These are phyloP conservation scores for Alloteropsis semialata DNA, from an alignment of 176 grass and related monocot genomes.

Conservation along the genomic window DNA sequence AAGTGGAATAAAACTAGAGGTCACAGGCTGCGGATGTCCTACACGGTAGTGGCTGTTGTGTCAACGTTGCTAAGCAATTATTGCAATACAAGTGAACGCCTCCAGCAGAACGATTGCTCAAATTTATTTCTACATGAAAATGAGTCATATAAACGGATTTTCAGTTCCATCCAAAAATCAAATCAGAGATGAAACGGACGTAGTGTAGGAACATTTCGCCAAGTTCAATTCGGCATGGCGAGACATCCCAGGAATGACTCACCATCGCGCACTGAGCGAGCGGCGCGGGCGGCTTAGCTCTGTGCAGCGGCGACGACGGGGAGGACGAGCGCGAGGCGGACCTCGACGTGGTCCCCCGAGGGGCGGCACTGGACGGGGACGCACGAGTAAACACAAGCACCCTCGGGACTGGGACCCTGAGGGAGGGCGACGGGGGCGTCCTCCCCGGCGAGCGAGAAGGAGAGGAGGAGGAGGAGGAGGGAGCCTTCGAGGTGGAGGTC, in stretches of 20 bases:
- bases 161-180: constrained; percentile 14
- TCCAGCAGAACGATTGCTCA: constrained; percentile 54
- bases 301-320: constrained; percentile 35
- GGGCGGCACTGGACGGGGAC: constrained; percentile 35
- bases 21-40: background rate
- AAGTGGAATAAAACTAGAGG: background rate
- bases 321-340: constrained; percentile 61
- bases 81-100: constrained; percentile 72
- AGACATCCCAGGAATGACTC: background rate
- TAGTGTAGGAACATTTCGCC: background rate
- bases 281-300: background rate
- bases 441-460: constrained; percentile 36
- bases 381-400: constrained; percentile 54
- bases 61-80: constrained; percentile 68
- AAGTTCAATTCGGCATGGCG: background rate
- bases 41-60: constrained; percentile 76
- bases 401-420: constrained; percentile 57
- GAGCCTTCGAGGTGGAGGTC: constrained; percentile 51
- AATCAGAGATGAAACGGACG: background rate
- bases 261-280: constrained; percentile 26
- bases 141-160: background rate
- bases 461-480: constrained; percentile 52
- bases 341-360: constrained; percentile 49
- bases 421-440: background rate
- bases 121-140: constrained; percentile 45